These are phyloP conservation scores for Escovopsis sp. DNA, from an alignment of 2,329 filamentous ascomycete species.

Conservation along the genomic window DNA sequence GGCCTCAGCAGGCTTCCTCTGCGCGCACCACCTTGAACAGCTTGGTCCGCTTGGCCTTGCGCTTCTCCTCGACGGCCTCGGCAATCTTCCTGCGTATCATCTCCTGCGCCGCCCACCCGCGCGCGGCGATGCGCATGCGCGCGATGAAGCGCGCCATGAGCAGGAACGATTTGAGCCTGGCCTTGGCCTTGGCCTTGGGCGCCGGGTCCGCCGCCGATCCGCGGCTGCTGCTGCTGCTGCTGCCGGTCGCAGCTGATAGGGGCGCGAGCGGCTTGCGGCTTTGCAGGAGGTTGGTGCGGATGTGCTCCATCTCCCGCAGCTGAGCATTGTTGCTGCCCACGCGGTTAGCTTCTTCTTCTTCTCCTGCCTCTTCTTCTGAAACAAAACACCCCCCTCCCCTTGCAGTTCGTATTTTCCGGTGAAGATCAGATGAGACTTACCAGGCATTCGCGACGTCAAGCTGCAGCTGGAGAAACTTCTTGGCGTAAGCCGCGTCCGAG, in stretches of 20 bases:
- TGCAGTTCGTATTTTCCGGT: not conserved
- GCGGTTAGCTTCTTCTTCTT: not conserved
- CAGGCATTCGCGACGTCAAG: conserved; percentile 78
- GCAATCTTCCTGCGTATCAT: conserved; percentile 31
- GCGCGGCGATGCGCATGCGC: conserved; percentile 32
- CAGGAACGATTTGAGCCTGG: conserved; percentile 30
- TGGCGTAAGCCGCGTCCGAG: conserved; percentile 69
- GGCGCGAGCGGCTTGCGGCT: conserved; percentile 15
- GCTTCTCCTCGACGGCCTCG: conserved; percentile 32
- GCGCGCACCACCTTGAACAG: conserved; percentile 26
- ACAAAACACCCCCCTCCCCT: not conserved
- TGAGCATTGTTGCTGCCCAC: conserved; percentile 73
- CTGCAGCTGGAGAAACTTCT: conserved; percentile 66
- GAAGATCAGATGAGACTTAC: conserved; percentile 41
- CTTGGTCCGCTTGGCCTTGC: conserved; percentile 28
- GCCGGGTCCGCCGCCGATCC: conserved; percentile 2
- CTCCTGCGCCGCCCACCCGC: conserved; percentile 37
- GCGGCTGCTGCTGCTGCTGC: too few species aligned
- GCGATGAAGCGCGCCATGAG: conserved; percentile 37
- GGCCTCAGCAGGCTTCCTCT: conserved; percentile 14
- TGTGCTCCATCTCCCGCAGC: conserved; percentile 68
- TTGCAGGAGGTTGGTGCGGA: conserved; percentile 38
- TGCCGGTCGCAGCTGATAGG: too few species aligned
- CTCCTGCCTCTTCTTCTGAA: not conserved
- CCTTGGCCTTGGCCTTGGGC: conserved; percentile 5